phyloP scores from a whole-genome alignment of 2,329 filamentous ascomycete genomes.

The Juglanconis oblonga region DNA sequence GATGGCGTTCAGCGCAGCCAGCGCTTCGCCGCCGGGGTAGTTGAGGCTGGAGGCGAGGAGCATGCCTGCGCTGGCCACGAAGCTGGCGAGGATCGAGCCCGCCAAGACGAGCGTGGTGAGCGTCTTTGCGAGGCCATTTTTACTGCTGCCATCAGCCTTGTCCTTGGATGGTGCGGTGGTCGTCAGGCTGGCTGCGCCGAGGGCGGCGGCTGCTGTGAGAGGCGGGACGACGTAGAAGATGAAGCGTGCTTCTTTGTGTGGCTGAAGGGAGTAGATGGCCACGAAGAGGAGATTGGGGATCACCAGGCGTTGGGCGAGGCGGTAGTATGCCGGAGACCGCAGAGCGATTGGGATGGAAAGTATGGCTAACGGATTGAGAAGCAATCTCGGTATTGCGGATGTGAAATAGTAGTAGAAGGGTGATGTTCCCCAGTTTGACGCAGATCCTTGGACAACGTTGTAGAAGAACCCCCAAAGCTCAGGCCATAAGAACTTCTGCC shows the following conservation, averaged over 20 bases:
- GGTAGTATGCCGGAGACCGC: constrained; percentile 41
- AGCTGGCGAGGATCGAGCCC: constrained; percentile 59
- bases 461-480: constrained; percentile 87
- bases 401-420: constrained; percentile 85
- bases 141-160: constrained; percentile 25
- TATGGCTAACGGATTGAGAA: constrained; percentile 73
- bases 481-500: constrained; percentile 85
- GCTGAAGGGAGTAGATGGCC: constrained; percentile 78
- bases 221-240: constrained; percentile 84
- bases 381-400: constrained; percentile 75
- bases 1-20: constrained; percentile 50
- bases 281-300: constrained; percentile 71
- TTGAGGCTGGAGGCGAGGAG: constrained; percentile 82
- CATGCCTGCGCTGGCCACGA: constrained; percentile 61
- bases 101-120: constrained; percentile 44
- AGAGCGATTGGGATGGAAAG: constrained; percentile 55
- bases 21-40: constrained; percentile 85
- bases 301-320: constrained; percentile 47
- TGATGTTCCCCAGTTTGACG: constrained; percentile 82
- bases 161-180: constrained; percentile 24
- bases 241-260: constrained; percentile 96
- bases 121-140: constrained; percentile 54
- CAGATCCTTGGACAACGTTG: constrained; percentile 82
- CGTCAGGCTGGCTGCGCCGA: constrained; percentile 70
- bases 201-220: constrained; percentile 72